Percentiles rank a stretch among this genome's conserved stretches.
Evolutionary conservation across 1,284 basidiomycete species (phyloP).

Genomic region (Salmacisia buchloeana): DNA sequence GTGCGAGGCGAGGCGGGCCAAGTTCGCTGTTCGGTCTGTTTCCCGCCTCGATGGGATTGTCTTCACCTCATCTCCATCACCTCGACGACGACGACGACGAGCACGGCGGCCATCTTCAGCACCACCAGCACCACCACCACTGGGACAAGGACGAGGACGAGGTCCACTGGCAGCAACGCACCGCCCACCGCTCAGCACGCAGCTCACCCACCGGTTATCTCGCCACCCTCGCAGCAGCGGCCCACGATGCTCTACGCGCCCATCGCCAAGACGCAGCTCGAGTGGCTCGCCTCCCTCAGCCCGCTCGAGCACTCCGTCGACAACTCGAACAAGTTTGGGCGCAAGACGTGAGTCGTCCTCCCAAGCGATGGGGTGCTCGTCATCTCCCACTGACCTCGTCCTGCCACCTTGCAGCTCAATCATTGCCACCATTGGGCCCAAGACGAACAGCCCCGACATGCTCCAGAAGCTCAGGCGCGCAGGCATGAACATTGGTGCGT

Average conservation of each 20-base stretch:
- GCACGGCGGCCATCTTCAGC: neutral
- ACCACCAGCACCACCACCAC: neutral
- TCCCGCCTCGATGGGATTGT: neutral
- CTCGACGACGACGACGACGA: too few species aligned
- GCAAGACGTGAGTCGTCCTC: slow-evolving; percentile 43
- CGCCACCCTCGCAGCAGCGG: neutral
- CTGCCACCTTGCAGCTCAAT: slow-evolving; percentile 31
- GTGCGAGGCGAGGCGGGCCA: too few species aligned
- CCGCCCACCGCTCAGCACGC: neutral
- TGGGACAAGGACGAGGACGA: neutral
- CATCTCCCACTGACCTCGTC: neutral
- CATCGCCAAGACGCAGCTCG: slow-evolving; percentile 44
- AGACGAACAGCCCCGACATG: slow-evolving; percentile 46
- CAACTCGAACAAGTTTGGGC: slow-evolving; percentile 43
- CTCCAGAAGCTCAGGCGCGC: slow-evolving; percentile 44
- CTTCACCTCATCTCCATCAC: neutral
- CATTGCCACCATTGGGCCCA: slow-evolving; percentile 49
- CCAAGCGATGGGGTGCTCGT: neutral
- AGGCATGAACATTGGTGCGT: slow-evolving; percentile 48
- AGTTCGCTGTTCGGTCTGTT: neutral
- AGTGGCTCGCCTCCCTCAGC: slow-evolving; percentile 50
- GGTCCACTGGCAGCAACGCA: neutral
- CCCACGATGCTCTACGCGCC: slow-evolving; percentile 34
- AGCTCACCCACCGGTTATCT: too few species aligned
- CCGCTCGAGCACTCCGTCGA: slow-evolving; percentile 44